These are phyloP conservation scores for Orbilia blumenaviensis DNA, from an alignment of 2,329 filamentous ascomycete species.

Conservation along the genomic window DNA sequence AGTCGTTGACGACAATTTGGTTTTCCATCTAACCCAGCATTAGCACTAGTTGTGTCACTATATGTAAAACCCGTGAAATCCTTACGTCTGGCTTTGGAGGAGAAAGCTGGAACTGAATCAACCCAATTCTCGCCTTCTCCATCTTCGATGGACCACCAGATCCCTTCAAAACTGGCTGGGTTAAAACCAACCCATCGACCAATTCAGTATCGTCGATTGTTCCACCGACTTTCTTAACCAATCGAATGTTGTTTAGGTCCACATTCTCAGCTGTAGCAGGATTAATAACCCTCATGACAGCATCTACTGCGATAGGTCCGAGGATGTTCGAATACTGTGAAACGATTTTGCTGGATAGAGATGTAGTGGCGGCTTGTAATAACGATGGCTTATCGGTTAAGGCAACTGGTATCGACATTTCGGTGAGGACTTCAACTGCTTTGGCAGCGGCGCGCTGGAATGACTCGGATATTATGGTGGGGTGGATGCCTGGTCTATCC, in stretches of 20 bases:
- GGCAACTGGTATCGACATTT: conserved; percentile 93
- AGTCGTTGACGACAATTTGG: conserved; percentile 98
- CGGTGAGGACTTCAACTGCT: conserved; percentile 87
- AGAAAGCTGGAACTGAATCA: conserved; percentile 98
- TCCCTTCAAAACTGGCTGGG: conserved; percentile 91
- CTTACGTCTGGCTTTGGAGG: conserved; percentile 94
- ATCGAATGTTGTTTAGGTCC: conserved; percentile 93
- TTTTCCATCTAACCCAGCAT: conserved; percentile 82
- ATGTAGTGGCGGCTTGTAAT: conserved; percentile 95
- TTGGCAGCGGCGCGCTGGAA: conserved; percentile 94
- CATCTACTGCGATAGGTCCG: conserved; percentile 97
- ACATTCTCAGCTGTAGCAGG: conserved; percentile 95
- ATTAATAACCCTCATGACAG: conserved; percentile 94
- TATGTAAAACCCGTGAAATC: conserved; percentile 49
- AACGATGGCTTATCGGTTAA: conserved; percentile 87
- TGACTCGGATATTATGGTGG: conserved; percentile 94
- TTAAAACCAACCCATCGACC: conserved; percentile 90
- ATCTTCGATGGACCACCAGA: conserved; percentile 89
- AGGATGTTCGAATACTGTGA: conserved; percentile 94
- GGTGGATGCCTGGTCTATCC: conserved; percentile 74
- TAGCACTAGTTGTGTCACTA: conserved; percentile 46
- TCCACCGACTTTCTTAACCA: conserved; percentile 96
- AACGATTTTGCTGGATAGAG: conserved; percentile 97
- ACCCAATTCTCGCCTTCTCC: conserved; percentile 95
- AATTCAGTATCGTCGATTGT: conserved; percentile 99